These are phyloP conservation scores for Diutina catenulata DNA, from an alignment of 1,139 yeast genomes.

Conservation along the genomic window DNA sequence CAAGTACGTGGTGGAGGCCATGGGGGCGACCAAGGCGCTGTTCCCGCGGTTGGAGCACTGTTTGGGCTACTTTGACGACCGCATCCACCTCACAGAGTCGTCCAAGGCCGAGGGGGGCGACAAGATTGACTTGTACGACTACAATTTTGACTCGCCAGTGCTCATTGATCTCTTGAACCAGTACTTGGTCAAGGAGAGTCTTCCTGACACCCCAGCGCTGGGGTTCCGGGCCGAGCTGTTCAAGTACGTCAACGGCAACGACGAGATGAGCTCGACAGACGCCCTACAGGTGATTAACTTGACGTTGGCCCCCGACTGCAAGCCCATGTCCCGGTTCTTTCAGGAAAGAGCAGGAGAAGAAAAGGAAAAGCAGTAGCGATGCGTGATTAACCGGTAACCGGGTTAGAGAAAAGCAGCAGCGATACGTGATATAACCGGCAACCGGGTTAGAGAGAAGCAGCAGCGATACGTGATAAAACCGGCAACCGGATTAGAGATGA, in stretches of 20 bases:
- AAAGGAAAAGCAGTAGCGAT: too few relatives aligned
- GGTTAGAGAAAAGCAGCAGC: too few relatives aligned
- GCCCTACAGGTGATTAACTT: constrained; percentile 1
- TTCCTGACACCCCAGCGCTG: too few relatives aligned
- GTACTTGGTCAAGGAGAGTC: constrained; percentile 10
- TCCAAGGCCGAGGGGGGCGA: constrained; percentile 14
- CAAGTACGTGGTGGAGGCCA: constrained; percentile 7
- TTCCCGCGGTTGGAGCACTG: constrained; percentile 13
- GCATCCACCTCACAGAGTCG: constrained; percentile 13
- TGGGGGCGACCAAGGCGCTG: constrained; percentile 7
- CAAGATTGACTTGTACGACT: constrained; percentile 1
- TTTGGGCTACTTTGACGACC: constrained; percentile 13
- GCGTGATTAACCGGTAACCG: too few relatives aligned
- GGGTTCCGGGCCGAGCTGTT: constrained; percentile 11
- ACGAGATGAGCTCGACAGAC: neutral
- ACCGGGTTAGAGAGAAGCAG: too few relatives aligned
- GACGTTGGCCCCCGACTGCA: constrained; percentile 1
- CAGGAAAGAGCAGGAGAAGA: constrained; percentile 5
- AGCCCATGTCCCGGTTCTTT: constrained; percentile 2
- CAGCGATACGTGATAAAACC: too few relatives aligned
- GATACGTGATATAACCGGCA: too few relatives aligned
- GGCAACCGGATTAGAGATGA: too few relatives aligned
- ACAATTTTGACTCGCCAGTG: constrained; percentile 15
- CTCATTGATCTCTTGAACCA: constrained; percentile 14
- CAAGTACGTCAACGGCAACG: constrained; percentile 8